Evolutionary conservation across 345 rosid species (phyloP).

Genomic region (Eucalyptus marginata): DNA sequence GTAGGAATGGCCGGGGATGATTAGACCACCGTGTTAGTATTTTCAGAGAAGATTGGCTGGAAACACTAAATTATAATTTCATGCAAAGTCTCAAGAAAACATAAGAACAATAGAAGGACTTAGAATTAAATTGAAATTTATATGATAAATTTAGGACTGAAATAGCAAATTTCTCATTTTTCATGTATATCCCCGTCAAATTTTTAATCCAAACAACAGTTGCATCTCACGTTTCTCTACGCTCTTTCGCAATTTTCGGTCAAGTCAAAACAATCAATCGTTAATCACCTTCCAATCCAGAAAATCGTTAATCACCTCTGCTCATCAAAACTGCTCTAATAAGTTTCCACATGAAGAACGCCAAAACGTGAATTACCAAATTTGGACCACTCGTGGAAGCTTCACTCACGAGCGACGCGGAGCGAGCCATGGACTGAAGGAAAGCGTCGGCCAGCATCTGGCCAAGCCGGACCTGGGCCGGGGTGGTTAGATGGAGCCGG

Average conservation of each 20-base stretch:
- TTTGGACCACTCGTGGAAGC: not conserved
- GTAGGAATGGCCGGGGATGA: not conserved
- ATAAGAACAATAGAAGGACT: no score
- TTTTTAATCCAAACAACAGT: not conserved
- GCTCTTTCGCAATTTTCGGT: not conserved
- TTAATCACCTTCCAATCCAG: not conserved
- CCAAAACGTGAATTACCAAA: not conserved
- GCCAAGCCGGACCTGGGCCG: constrained; percentile 58
- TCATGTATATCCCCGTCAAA: not conserved
- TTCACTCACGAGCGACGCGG: not conserved
- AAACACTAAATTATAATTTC: not conserved
- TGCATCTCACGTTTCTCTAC: not conserved
- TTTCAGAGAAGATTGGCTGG: not conserved
- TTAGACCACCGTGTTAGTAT: not conserved
- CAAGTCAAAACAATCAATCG: not conserved
- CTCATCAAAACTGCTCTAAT: not conserved
- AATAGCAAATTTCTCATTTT: not conserved
- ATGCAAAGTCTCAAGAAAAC: not conserved
- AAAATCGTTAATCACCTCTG: not conserved
- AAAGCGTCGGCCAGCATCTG: constrained; percentile 48
- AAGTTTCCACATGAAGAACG: not conserved
- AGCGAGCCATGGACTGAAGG: constrained; percentile 2
- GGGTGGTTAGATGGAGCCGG: constrained; percentile 63
- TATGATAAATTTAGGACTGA: not conserved
- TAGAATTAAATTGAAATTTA: no score